Evolutionary conservation across 306 rosid species (phyloP), one percentile per base, ranked within the genome.

Genomic region (Vigna hirtella): DNA sequence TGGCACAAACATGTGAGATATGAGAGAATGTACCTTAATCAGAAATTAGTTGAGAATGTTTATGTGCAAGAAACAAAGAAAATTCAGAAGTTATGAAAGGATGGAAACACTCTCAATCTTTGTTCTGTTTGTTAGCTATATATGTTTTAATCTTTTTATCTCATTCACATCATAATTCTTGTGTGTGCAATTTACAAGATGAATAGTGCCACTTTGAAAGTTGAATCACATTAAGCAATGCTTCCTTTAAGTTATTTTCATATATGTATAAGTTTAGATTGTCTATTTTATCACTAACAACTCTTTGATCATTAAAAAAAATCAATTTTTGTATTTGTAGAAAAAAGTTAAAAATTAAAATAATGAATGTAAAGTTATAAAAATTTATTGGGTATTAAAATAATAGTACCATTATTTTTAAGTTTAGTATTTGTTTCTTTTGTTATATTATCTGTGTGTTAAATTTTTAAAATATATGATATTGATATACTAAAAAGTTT

Each of bases 41-140:
- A 48, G 49, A 49, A n/a, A 78, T 66, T 78, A 66, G 64, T 65
- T 81, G 80, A 10, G 79, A 80, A 73, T 80, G 74, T 73, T 26
- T 65, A 42, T 53, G 52, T 42, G 69, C 43, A 34, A 52, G 2
- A 56, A 66, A 47, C 40, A 77, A 74, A 82, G 15, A 12, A 26
- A 26, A 18, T 32, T 72, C 73, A 26, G 40, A 50, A 16, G 53
- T n/a, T 71, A 43, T 63, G 83, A 36, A 36, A 52, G 40, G 40
- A 58, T 48, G 6, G 47, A 50, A 49, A 13, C 14, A 10, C 17
- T 7, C n/a, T 57, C 12, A 7, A 12, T n/a, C n/a, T 63, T 62
- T 38, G 34, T 24, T 79, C 55, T 38, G 47, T 40, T 50, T 78
- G 28, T 59, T 58, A 30, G 2, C 1, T 57, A 10, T 65, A 15